A percentile compares a stretch with the other conserved stretches of the same genome.
Conservation (phyloP, 495 filamentous ascomycete genomes). For the Durotheca rogersii region DNA sequence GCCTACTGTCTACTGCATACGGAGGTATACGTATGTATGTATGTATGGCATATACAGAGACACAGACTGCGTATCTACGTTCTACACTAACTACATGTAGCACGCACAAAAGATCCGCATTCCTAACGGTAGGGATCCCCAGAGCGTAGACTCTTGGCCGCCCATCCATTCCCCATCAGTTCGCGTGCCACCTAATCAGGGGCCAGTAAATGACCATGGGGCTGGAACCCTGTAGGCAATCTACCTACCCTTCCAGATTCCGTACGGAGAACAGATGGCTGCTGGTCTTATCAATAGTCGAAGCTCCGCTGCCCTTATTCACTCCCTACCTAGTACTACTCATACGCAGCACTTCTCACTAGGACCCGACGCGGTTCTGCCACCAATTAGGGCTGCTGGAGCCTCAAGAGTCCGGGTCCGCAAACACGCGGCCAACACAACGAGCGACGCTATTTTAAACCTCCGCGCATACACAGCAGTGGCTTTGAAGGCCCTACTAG, state of each 20-base stretch:
- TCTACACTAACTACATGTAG: too few relatives aligned
- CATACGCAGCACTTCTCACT: too few relatives aligned
- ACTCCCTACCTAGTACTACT: too few relatives aligned
- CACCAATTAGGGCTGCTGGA: too few relatives aligned
- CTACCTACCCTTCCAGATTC: slow-evolving; percentile 13
- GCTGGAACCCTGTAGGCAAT: slow-evolving; percentile 25
- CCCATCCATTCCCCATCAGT: slow-evolving; percentile 21
- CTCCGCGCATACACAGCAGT: background rate
- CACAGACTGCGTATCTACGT: too few relatives aligned
- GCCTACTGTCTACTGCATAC: too few relatives aligned
- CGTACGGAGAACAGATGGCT: slow-evolving; percentile 23
- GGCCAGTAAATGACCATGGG: slow-evolving; percentile 11
- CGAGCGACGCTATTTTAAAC: background rate
- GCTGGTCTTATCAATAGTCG: too few relatives aligned
- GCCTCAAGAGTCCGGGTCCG: background rate
- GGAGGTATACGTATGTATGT: too few relatives aligned
- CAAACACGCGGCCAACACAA: background rate
- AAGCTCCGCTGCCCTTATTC: too few relatives aligned
- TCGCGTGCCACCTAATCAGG: slow-evolving; percentile 5
- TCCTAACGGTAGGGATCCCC: slow-evolving; percentile 24
- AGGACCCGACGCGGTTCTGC: too few relatives aligned
- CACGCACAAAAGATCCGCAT: slow-evolving; percentile 11
- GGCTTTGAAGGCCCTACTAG: too few relatives aligned
- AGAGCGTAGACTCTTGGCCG: slow-evolving; percentile 25
- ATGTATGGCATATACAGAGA: too few relatives aligned